A percentile compares a stretch with the other conserved stretches of the same genome.
These are phyloP conservation scores for Mortierella sp. DNA, from an alignment of 371 early-diverging fungal species.

Conservation along the genomic window DNA sequence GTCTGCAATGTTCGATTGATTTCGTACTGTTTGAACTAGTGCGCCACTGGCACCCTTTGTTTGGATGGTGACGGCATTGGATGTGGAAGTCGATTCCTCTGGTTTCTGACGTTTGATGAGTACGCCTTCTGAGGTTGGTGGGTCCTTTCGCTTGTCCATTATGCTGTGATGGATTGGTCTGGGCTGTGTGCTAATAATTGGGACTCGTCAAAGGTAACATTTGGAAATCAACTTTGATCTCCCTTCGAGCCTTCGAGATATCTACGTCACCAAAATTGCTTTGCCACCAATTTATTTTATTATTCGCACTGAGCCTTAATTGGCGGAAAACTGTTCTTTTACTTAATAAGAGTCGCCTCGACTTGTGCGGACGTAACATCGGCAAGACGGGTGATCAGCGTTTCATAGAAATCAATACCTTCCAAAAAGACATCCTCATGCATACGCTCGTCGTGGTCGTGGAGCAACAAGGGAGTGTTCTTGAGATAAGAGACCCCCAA, in stretches of 20 bases:
- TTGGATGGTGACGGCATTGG: conserved; percentile 62
- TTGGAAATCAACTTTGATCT: no score
- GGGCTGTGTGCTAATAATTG: not conserved
- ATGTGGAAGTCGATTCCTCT: conserved; percentile 55
- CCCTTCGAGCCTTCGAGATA: no score
- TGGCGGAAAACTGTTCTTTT: not conserved
- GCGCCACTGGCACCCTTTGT: conserved; percentile 69
- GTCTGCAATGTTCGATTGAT: not conserved
- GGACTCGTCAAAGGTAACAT: no score
- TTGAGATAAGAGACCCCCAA: conserved; percentile 81
- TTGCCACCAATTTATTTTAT: not conserved
- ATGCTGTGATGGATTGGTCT: not conserved
- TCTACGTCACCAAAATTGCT: not conserved
- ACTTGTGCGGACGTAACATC: conserved; percentile 46
- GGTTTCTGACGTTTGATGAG: conserved; percentile 70
- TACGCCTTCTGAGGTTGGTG: conserved; percentile 60
- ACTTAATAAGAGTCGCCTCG: conserved; percentile 51
- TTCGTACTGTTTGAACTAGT: conserved; percentile 71
- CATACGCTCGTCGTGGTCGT: conserved; percentile 86
- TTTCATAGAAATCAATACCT: conserved; percentile 76
- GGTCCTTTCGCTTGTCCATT: conserved; percentile 66
- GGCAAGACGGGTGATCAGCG: conserved; percentile 59
- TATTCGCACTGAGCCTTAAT: no score
- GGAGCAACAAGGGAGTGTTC: conserved; percentile 80
- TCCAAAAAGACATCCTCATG: conserved; percentile 75